Percentiles rank a stretch among this genome's conserved stretches.
Conservation (phyloP, 2,329 filamentous ascomycete genomes). For the Botryotinia narcissicola region DNA sequence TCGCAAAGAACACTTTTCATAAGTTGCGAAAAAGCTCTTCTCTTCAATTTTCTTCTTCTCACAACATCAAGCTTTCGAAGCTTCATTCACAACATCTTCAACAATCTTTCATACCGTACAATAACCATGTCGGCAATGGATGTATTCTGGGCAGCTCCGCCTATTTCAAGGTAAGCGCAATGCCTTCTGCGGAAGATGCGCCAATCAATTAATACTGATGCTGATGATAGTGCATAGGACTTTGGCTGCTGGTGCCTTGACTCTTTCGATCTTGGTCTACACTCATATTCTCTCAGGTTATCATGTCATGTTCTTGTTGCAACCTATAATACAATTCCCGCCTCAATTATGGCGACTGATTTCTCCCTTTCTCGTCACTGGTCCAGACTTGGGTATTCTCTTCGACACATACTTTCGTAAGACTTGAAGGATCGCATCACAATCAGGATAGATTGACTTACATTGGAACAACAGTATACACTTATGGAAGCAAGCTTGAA, state of each 20-base stretch:
- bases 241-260: slow-evolving; percentile 58
- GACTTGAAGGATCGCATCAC: slow-evolving; percentile 33
- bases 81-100: slow-evolving; percentile 23
- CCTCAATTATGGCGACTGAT: slow-evolving; percentile 42
- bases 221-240: slow-evolving; percentile 53
- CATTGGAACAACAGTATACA: slow-evolving; percentile 52
- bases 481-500: slow-evolving; percentile 63
- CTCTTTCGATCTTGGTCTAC: slow-evolving; percentile 58
- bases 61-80: slow-evolving; percentile 23
- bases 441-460: slow-evolving; percentile 22
- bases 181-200: slow-evolving; percentile 18
- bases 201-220: slow-evolving; percentile 42
- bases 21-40: slow-evolving; percentile 6
- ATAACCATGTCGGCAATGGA: slow-evolving; percentile 49
- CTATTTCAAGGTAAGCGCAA: slow-evolving; percentile 60
- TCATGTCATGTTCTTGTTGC: slow-evolving; percentile 50
- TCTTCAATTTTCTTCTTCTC: not conserved
- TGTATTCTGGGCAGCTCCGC: slow-evolving; percentile 63
- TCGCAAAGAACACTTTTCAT: slow-evolving; percentile 19
- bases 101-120: slow-evolving; percentile 12
- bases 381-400: slow-evolving; percentile 47
- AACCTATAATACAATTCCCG: slow-evolving; percentile 50
- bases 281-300: slow-evolving; percentile 49
- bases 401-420: slow-evolving; percentile 68
- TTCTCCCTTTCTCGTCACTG: slow-evolving; percentile 41